Base-by-base conservation (phyloP, 1,139 yeast species). In the Candida sp. region DNA sequence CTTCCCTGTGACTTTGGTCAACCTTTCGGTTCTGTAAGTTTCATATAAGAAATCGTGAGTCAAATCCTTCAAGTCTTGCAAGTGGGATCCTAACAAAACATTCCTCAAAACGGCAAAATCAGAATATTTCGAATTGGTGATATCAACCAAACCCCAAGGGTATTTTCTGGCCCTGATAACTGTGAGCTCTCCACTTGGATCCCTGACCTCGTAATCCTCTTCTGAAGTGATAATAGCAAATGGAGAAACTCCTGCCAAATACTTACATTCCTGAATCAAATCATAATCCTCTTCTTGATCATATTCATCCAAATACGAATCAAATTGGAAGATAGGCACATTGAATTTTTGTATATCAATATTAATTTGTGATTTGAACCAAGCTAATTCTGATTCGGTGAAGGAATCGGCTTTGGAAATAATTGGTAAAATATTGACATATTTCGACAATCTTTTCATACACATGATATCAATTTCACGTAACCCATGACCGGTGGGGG, bases 21-120 rank as follows among this genome's bases (percentile, higher is more conserved):
- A 77, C 40, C 95, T 84, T 58, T 87, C 95, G 4, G 98, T 88
- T 70, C 99, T 84, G 66, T 93, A 93, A 49, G 85, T 83, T 64
- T 93, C 99, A 62, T 93, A 93, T 50, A 91, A 73, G 55, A 87
- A 81, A 60, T 90, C 97, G 60, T 90, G 97, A 21, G 98, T 93
- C 60, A 84, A 81, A 58, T 93, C 98, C 64, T 91, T 88, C 64
- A 93, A 79, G 60, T 93, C 99, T 59, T 87, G 91, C 55, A 93
- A 75, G 62, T 93, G 99, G n/a, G 96, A 82, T 39, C 95, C 93
- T 56, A 93, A 78, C 40, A 93, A 66, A 2, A 93, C 91, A 44
- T 90, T 84, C 59, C 91, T 83, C 56, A 93, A 73, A 22, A 86
- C 77, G n/a, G 84, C 77, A 61, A 93, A 89, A 63, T 93, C 98